Evolutionary conservation across 257 asterid species (phyloP).

Genomic region (Echites panduratus): DNA sequence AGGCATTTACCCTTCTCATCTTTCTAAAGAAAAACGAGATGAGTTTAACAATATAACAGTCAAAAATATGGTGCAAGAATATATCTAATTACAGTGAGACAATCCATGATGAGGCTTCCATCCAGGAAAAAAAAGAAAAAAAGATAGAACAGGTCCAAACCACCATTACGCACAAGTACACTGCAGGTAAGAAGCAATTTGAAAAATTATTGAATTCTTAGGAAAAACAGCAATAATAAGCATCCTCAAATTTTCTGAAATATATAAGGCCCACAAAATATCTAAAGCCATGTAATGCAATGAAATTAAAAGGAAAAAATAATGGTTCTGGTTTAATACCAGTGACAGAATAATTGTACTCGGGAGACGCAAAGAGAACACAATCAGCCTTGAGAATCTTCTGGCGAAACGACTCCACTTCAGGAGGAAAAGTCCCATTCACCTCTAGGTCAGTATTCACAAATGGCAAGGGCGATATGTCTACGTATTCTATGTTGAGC

Average conservation of each 20-base stretch:
- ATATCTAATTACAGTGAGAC: not conserved
- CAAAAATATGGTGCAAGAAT: not conserved
- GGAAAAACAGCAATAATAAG: not conserved
- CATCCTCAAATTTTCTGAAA: not conserved
- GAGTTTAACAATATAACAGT: not conserved
- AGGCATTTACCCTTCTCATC: not conserved
- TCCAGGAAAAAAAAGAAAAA: not conserved
- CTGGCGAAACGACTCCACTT: slow-evolving; percentile 72
- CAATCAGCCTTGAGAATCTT: slow-evolving; percentile 76
- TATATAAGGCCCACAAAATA: not conserved
- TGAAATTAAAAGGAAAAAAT: not conserved
- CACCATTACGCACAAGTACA: not conserved
- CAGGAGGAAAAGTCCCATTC: slow-evolving; percentile 60
- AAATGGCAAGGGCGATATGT: slow-evolving; percentile 62
- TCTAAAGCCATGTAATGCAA: not conserved
- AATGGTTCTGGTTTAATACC: slow-evolving; percentile 32
- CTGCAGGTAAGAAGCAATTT: not conserved
- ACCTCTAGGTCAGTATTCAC: slow-evolving; percentile 80
- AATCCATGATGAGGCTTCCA: not conserved
- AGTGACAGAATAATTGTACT: slow-evolving; percentile 76
- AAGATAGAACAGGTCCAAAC: not conserved
- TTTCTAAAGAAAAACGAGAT: not conserved
- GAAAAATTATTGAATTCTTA: not conserved
- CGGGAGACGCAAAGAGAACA: slow-evolving; percentile 78
- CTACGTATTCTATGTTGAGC: slow-evolving; percentile 65